Conservation (phyloP, 163 green algal genomes). For the Volvox carteri region DNA sequence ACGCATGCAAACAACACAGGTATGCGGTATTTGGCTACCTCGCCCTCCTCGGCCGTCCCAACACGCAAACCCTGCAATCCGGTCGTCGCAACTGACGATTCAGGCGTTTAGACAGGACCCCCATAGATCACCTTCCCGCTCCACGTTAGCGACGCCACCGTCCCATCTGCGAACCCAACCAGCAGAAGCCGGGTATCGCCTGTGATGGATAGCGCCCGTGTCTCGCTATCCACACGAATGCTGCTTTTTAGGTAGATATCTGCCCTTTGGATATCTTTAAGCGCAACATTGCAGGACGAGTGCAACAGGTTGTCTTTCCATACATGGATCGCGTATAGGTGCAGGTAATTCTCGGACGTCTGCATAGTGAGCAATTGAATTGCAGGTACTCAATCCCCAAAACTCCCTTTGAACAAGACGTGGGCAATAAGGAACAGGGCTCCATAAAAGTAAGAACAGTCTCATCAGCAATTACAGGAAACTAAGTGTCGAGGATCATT, state of each 20-base stretch:
- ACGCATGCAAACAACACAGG: too few species aligned
- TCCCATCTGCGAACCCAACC: conserved; percentile 78
- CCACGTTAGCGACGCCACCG: conserved; percentile 77
- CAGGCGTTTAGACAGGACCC: too few species aligned
- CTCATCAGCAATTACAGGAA: neutral
- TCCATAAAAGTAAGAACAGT: neutral
- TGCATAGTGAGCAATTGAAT: conserved; percentile 54
- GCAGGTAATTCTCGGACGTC: conserved; percentile 76
- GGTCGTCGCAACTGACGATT: too few species aligned
- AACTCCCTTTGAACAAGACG: neutral
- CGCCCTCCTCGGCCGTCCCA: too few species aligned
- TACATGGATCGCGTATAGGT: conserved; percentile 78
- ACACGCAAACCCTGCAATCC: too few species aligned
- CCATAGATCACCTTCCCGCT: conserved; percentile 76
- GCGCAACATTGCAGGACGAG: conserved; percentile 9
- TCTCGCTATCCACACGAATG: conserved; percentile 57
- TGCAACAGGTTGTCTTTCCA: conserved; percentile 70
- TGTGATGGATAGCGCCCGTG: conserved; percentile 17
- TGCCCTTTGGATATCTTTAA: conserved; percentile 49
- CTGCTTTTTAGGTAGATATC: conserved; percentile 70
- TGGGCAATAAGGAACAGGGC: neutral
- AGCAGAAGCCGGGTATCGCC: conserved; percentile 56
- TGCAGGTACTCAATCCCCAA: neutral
- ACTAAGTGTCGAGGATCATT: neutral
- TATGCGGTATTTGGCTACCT: too few species aligned